Evolutionary conservation across 148 eudicot genomes (phyloP).

Genomic region (Silene conica): DNA sequence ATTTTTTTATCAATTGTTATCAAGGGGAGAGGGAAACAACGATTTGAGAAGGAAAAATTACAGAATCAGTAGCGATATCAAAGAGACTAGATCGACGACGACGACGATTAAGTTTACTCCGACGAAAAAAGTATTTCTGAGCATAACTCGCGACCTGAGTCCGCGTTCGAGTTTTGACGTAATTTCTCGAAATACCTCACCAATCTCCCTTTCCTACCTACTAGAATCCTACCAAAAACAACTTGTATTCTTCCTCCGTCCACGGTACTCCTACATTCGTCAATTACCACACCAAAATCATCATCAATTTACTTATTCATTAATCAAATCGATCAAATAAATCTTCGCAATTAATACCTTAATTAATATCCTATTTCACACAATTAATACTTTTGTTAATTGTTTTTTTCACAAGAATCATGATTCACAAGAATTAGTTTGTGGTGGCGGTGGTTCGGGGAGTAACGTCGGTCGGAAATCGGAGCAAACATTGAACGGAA

Average conservation of each 20-base stretch:
- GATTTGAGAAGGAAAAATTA: conserved; percentile 17
- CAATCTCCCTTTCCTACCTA: conserved; percentile 79
- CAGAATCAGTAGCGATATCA: conserved; percentile 75
- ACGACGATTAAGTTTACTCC: conserved; percentile 56
- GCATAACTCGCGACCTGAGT: conserved; percentile 87
- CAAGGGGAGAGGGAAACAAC: no score
- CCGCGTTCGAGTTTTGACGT: conserved; percentile 73
- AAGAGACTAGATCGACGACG: conserved; percentile 80
- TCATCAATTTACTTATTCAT: not conserved
- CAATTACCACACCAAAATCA: conserved; percentile 5
- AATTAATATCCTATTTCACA: no score
- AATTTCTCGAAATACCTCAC: conserved; percentile 72
- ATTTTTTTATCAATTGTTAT: no score
- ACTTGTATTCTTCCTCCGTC: conserved; percentile 79
- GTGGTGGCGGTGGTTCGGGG: no score
- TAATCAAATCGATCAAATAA: not conserved
- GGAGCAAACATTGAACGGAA: no score
- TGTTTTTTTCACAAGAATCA: no score
- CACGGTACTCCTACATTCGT: conserved; percentile 55
- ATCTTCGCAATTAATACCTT: no score
- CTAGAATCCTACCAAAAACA: conserved; percentile 61
- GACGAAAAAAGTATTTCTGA: conserved; percentile 67
- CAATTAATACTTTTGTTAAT: no score
- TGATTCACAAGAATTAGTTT: no score
- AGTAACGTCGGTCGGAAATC: no score